phyloP scores from a whole-genome alignment of 257 asterid genomes.

The Fraxinus pennsylvanica region DNA sequence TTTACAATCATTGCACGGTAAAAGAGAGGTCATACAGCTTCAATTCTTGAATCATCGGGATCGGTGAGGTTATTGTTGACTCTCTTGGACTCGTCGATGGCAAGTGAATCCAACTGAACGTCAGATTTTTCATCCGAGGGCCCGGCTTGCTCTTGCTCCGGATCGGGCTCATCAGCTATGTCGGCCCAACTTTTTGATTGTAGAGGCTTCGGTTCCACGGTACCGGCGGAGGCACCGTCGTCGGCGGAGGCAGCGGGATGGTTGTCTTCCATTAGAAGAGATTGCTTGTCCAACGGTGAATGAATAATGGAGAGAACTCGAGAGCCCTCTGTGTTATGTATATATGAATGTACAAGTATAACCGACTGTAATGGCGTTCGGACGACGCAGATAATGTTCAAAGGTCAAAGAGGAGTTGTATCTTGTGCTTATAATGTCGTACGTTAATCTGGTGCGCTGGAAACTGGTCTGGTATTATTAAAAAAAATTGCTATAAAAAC shows the following conservation, averaged over 20 bases:
- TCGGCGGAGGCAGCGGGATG: background rate
- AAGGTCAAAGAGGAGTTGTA: no score
- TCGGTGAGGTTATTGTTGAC: conserved; percentile 17
- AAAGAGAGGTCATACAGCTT: conserved; percentile 17
- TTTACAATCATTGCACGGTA: background rate
- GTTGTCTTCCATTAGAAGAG: conserved; percentile 10
- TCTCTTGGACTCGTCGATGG: conserved; percentile 26
- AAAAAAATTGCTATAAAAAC: no score
- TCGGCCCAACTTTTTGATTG: conserved; percentile 22
- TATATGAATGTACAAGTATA: no score
- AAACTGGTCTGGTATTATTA: no score
- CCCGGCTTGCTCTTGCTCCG: conserved; percentile 18
- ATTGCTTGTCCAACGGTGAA: no score
- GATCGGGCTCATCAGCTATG: conserved; percentile 40
- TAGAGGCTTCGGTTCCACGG: background rate
- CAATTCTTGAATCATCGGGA: conserved; percentile 28
- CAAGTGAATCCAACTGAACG: conserved; percentile 29
- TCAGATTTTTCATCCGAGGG: conserved; percentile 13
- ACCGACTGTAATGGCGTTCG: no score
- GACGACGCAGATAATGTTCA: no score
- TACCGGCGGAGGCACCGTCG: background rate
- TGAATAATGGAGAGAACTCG: background rate
- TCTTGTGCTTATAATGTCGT: no score
- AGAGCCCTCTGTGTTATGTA: no score
- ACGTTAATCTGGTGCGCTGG: no score